Evolutionary conservation across 2,329 filamentous ascomycete species (phyloP).

Genomic region (Colletotrichum lupini): DNA sequence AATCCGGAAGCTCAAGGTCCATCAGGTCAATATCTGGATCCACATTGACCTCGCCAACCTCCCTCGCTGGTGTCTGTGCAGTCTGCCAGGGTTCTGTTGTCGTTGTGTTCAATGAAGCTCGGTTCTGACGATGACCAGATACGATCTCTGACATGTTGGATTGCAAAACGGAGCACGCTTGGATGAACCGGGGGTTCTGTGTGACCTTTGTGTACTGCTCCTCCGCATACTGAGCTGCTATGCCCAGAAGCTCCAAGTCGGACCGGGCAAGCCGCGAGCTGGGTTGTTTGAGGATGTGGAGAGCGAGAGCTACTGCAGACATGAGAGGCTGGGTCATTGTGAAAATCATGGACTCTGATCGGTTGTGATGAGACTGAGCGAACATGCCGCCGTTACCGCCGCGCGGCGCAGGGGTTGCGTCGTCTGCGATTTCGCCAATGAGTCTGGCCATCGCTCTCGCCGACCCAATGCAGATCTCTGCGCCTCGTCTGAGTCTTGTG

Average conservation of each 20-base stretch:
- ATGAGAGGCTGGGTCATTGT: conserved; percentile 35
- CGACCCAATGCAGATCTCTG: conserved; percentile 21
- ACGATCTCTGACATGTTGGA: conserved; percentile 22
- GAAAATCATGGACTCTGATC: conserved; percentile 11
- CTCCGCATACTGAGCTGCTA: conserved; percentile 36
- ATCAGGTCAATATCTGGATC: conserved; percentile 4
- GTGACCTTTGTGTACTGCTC: conserved; percentile 29
- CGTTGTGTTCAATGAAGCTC: neutral
- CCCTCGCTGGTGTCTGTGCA: neutral
- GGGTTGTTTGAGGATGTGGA: conserved; percentile 37
- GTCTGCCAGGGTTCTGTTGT: neutral
- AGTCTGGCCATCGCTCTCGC: conserved; percentile 19
- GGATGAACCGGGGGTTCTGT: conserved; percentile 28
- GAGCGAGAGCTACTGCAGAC: conserved; percentile 36
- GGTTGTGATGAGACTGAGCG: neutral
- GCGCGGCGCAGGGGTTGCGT: neutral
- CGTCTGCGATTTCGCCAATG: conserved; percentile 20
- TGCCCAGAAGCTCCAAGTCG: conserved; percentile 36
- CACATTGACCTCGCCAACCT: neutral
- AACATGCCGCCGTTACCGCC: neutral
- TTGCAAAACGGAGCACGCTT: conserved; percentile 20
- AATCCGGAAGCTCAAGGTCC: conserved; percentile 23
- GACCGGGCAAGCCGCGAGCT: conserved; percentile 36
- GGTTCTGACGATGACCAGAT: neutral
- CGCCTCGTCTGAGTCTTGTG: conserved; percentile 3